Evolutionary conservation across 345 rosid genomes (phyloP), one percentile per base, ranked within the genome.

Genomic region (Gossypium sturtianum): DNA sequence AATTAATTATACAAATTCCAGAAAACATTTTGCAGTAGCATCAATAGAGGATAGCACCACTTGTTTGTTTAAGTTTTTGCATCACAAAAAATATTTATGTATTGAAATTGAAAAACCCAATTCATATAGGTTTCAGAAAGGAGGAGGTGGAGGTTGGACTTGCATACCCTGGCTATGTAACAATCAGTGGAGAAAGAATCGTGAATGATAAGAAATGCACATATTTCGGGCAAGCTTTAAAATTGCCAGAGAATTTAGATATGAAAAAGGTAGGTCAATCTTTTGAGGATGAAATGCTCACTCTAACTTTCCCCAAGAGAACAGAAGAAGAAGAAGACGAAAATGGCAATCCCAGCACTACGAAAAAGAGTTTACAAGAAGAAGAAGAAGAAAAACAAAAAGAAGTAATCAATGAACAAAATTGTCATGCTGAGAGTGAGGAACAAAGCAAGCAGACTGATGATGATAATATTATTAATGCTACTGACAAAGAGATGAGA

Each of bases 141-240:
- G 87, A 86, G 17, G 88, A 89, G 22, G 45, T 86, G 75, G 84
- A 66, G 75, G 75, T 89, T 48, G 78, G 73, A 69, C 79, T 77
- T 7, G 82, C 83, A 19, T 2, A 49, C n/a, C 13, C 79, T 8
- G 75, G 73, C 41, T 27, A 65, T 7, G 29, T 84, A 65, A 82
- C 61, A 8, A 45, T 82, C 7, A 78, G 84, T 1, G 93, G 89
- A 70, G 84, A 84, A 77, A 82, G 84, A 80, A 68, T 9, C n/a
- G 74, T 70, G 64, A 64, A 69, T 23, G 75, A 76, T 41, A 71
- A 69, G 53, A 84, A 73, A 62, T 63, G 12, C 25, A 59, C 38
- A 34, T 71, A 16, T 38, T 87, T 89, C 64, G 74, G 76, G 34
- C 61, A 79, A 80, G 73, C 70, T 13, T 79, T 58, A 53, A 19